These are phyloP conservation scores for Xylaria palmicola DNA, from an alignment of 495 filamentous ascomycete genomes.

Conservation along the genomic window DNA sequence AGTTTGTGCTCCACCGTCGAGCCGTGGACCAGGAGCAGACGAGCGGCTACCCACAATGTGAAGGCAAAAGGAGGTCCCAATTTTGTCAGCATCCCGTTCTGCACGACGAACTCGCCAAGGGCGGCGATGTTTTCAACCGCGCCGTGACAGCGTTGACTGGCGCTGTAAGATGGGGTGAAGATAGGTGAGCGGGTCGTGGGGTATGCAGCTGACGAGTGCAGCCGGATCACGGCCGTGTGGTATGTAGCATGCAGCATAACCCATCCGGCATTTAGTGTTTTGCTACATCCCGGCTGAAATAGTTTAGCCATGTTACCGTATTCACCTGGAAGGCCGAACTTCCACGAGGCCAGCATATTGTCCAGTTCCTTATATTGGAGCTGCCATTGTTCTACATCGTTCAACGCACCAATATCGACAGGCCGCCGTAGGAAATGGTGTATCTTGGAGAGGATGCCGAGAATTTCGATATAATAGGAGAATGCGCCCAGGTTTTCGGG, in stretches of 20 bases:
- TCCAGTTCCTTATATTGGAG: conserved; percentile 80
- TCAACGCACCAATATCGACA: conserved; percentile 78
- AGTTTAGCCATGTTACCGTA: conserved; percentile 77
- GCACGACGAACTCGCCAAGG: conserved; percentile 69
- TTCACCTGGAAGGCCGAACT: conserved; percentile 75
- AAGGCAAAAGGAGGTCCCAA: conserved; percentile 88
- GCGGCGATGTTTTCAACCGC: conserved; percentile 83
- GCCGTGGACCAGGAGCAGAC: conserved; percentile 80
- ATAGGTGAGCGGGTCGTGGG: conserved; percentile 81
- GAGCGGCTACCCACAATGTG: conserved; percentile 87
- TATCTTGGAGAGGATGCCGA: conserved; percentile 81
- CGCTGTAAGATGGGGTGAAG: conserved; percentile 81
- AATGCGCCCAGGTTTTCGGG: conserved; percentile 83
- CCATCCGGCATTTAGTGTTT: conserved; percentile 74
- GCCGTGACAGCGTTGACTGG: conserved; percentile 73
- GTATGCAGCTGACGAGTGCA: conserved; percentile 91
- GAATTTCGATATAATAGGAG: conserved; percentile 80
- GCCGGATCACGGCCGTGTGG: conserved; percentile 75
- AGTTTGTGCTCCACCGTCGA: conserved; percentile 82
- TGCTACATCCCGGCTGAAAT: conserved; percentile 62
- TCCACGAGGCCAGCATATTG: conserved; percentile 73
- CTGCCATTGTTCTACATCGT: conserved; percentile 88
- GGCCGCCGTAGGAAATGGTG: conserved; percentile 83
- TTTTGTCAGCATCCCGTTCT: conserved; percentile 70
- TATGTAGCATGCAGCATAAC: conserved; percentile 84